Base-by-base conservation (phyloP, 345 rosid species). In the Fremontodendron californicum region DNA sequence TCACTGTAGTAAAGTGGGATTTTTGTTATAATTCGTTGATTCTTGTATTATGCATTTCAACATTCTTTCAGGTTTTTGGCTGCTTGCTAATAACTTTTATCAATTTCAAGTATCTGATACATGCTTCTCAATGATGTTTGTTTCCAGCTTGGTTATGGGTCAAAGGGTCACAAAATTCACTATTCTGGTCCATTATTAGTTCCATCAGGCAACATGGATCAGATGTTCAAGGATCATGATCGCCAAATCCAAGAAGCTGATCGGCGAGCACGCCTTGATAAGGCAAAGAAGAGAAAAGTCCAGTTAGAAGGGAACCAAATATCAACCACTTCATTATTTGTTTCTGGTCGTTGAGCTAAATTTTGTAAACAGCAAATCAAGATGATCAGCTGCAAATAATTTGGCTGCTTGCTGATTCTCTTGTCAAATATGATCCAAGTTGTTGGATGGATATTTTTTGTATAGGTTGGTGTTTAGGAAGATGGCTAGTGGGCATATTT, bases 161-260 rank as follows among this genome's bases (percentile, higher is more conserved):
- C 99, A 62, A 93, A 90, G 89, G 98, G 92, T 54, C 92, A 86
- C 78, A 96, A 92, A 84, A 93, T 91, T 66, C 97, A 96, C 84
- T 96, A 96, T 77, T 96, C 99, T 11, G 99, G 98, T 49, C 99
- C 99, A 0, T 82, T 96, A 85, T 62, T 94, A 43, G 91, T 84
- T 54, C 99, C 98, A 33, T 88, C 98, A 5, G 94, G 94, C 67
- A 93, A 92, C 82, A 82, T 90, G 94, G 99, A 96, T 79, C 97
- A 96, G 79, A 85, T 91, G 88, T 83, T 96, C n/a, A 96, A 90
- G 86, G 98, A 96, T 77, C 99, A 96, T 31, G 99, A 96, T 78
- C 97, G 98, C 40, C 99, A 93, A 37, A 89, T 96, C 75, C 99
- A 96, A 82, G 99, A 96, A 84, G 98, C 96, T 48, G 94, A 87